Percentiles rank a stretch among this genome's conserved stretches.
Conservation (phyloP, 192 early-diverging fungal species). For the Rhizophagus clarus region DNA sequence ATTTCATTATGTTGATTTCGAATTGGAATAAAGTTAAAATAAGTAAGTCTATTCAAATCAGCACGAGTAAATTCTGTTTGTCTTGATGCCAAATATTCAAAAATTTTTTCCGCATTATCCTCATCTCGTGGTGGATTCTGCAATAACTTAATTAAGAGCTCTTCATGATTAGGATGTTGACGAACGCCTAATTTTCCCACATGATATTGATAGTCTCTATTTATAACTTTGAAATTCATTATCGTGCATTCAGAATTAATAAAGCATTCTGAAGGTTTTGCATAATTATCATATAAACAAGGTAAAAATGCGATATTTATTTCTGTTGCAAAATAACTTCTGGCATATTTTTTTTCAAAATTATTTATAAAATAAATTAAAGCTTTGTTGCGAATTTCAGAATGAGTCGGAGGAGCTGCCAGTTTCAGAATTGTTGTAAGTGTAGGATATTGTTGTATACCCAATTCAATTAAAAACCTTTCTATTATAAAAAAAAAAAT, state of each 20-base stretch:
- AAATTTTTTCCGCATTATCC: slow-evolving; percentile 53
- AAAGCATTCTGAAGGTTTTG: slow-evolving; percentile 66
- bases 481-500: slow-evolving; percentile 35
- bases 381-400: slow-evolving; percentile 50
- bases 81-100: slow-evolving; percentile 68
- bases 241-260: slow-evolving; percentile 59
- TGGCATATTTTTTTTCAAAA: slow-evolving; percentile 56
- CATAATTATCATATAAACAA: slow-evolving; percentile 41
- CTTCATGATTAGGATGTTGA: slow-evolving; percentile 53
- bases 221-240: slow-evolving; percentile 69
- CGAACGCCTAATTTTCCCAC: slow-evolving; percentile 67
- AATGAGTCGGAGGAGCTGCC: slow-evolving; percentile 37
- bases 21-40: slow-evolving; percentile 66
- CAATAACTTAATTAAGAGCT: slow-evolving; percentile 42
- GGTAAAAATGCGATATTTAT: slow-evolving; percentile 68
- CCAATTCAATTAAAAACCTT: slow-evolving; percentile 54
- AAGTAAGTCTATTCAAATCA: slow-evolving; percentile 57
- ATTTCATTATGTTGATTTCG: background rate
- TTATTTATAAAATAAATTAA: slow-evolving; percentile 75
- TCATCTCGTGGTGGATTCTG: slow-evolving; percentile 34
- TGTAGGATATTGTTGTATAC: slow-evolving; percentile 48
- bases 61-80: slow-evolving; percentile 56
- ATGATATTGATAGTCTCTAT: slow-evolving; percentile 50
- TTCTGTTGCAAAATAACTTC: slow-evolving; percentile 44
- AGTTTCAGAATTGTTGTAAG: slow-evolving; percentile 42